Conservation (phyloP, 2,329 filamentous ascomycete genomes). For the Cytospora piceae region DNA sequence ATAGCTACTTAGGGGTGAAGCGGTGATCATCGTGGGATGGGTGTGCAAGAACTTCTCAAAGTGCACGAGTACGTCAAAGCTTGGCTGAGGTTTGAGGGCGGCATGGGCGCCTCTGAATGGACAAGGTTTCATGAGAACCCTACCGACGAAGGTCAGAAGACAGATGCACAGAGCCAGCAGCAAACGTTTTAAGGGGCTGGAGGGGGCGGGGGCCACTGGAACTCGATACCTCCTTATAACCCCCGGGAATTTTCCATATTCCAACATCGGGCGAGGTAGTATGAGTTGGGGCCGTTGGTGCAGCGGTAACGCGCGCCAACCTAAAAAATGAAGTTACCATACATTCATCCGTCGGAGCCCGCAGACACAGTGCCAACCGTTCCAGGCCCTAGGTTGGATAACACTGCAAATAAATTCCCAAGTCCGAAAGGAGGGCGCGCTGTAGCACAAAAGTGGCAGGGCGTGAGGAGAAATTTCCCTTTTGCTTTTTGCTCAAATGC, state of each 20-base stretch:
- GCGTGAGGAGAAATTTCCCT: constrained; percentile 50
- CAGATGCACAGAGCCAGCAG: neutral
- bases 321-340: constrained; percentile 13
- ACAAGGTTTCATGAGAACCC: too few species aligned
- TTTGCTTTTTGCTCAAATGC: constrained; percentile 39
- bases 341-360: constrained; percentile 13
- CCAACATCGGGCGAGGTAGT: constrained; percentile 15
- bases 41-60: neutral
- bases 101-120: neutral
- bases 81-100: neutral
- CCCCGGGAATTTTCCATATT: neutral
- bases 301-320: constrained; percentile 3
- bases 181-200: neutral
- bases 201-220: neutral
- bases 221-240: constrained; percentile 14
- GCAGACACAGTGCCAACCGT: constrained; percentile 33
- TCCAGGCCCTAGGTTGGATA: constrained; percentile 31
- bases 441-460: constrained; percentile 20
- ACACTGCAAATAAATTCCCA: constrained; percentile 21
- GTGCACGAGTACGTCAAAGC: neutral
- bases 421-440: constrained; percentile 21
- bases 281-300: constrained; percentile 15
- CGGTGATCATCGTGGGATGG: neutral
- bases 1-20: neutral
- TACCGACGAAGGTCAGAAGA: neutral